Evolutionary conservation across 2,329 filamentous ascomycete genomes (phyloP), one percentile per base, ranked within the genome.

Genomic region (Alternaria rosae): DNA sequence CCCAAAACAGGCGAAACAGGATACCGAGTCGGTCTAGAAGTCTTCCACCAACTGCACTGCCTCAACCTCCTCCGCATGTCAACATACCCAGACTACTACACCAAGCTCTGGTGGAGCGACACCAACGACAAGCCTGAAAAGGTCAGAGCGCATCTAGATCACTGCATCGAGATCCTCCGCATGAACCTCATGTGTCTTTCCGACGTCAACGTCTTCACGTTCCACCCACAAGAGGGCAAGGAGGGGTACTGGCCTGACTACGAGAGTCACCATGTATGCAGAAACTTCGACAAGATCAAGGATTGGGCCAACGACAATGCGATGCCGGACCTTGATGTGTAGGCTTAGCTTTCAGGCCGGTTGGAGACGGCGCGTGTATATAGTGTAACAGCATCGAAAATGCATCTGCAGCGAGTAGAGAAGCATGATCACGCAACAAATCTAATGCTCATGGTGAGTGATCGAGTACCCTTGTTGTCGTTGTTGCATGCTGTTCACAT

Each of bases 1-100:
- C 84, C 86, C 6, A 80, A 79, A 45, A 87, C 87, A 1, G 87
- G 86, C 17, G 81, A 85, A 59, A 82, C 83, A 38, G 87, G 87
- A 1, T 89, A 88, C 67, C 81, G 87, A n/a, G 86, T 87, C 0
- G 87, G 84, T 0, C 76, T 88, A 4, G 85, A 88, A 69, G 85
- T 87, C 0, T 87, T 88, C 75, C 86, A 88, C 73, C 85, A 79
- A 56, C 68, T 79, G 20, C 75, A 77, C 60, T 79, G 77, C 62
- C 59, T 79, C n/a, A 78, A 79, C 21, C 51, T 78, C 7, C 61
- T 79, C 17, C 71, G 77, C 44, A 76, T 77, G 73, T 47, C 69
- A 15, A 77, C 74, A 12, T 77, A 78, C 52, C 74, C 70, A 8
- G 74, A 77, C 6, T 69, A 78, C 54, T 77, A 77, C 61, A 56